Percentiles rank a stretch among this genome's conserved stretches.
phyloP scores from a whole-genome alignment of 179 eudicot species.

The Beta corolliflora region DNA sequence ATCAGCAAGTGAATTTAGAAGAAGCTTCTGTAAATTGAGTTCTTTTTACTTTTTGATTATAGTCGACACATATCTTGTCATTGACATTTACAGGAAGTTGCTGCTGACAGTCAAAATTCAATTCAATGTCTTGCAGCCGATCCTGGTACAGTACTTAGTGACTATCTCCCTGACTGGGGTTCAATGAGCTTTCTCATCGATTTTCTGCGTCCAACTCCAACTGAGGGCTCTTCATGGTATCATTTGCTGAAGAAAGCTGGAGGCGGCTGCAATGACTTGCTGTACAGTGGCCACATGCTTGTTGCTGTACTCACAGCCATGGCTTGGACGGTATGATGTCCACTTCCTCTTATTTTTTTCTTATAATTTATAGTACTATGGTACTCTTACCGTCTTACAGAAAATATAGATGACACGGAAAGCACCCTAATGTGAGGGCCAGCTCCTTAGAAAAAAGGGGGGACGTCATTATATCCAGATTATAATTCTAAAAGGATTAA shows the following conservation, averaged over 20 bases:
- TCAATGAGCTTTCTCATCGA: constrained; percentile 79
- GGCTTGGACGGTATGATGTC: constrained; percentile 92
- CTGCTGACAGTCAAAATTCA: constrained; percentile 13
- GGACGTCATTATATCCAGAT: not conserved
- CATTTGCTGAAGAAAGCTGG: constrained; percentile 83
- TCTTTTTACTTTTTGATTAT: constrained; percentile 7
- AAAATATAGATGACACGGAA: not conserved
- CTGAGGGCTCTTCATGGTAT: constrained; percentile 78
- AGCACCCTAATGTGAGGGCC: not conserved
- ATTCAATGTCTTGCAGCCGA: constrained; percentile 47
- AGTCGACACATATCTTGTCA: not conserved
- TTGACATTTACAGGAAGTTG: constrained; percentile 8
- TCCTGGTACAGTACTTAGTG: constrained; percentile 47
- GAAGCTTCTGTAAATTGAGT: not conserved
- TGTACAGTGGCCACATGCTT: constrained; percentile 97
- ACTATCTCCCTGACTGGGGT: constrained; percentile 91
- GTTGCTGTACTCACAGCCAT: constrained; percentile 94
- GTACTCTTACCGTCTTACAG: not conserved
- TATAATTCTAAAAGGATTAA: not conserved
- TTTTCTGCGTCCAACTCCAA: constrained; percentile 69
- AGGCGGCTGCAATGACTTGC: constrained; percentile 97
- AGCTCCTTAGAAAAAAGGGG: not conserved
- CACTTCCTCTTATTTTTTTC: not conserved
- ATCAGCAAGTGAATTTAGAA: not conserved
- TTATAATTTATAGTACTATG: not conserved